Percentiles rank a stretch among this genome's conserved stretches.
Evolutionary conservation across 1,284 basidiomycete species (phyloP).

Genomic region (Fomitopsis palustris): DNA sequence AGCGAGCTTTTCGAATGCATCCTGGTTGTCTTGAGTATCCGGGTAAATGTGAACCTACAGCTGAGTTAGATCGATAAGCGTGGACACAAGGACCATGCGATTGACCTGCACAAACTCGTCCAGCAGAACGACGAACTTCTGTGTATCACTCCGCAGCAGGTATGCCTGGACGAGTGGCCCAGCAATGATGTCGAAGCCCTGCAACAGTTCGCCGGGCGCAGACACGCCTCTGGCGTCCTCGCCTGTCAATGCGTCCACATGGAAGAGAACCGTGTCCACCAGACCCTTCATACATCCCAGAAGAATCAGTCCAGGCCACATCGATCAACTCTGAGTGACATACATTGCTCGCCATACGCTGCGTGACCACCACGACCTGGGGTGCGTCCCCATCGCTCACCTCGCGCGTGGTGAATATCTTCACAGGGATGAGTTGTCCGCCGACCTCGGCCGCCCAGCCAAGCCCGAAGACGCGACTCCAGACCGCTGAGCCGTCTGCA

Average conservation of each 20-base stretch:
- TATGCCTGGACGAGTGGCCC: constrained; percentile 59
- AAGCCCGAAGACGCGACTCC: constrained; percentile 69
- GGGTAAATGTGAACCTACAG: constrained; percentile 63
- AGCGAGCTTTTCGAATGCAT: constrained; percentile 40
- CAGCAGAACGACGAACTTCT: constrained; percentile 55
- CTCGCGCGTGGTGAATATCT: constrained; percentile 50
- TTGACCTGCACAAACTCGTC: constrained; percentile 66
- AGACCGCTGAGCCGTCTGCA: constrained; percentile 70
- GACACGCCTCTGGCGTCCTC: constrained; percentile 40
- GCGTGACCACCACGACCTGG: constrained; percentile 61
- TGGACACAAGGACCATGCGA: constrained; percentile 6
- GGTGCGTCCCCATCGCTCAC: constrained; percentile 46
- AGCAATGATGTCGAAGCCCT: constrained; percentile 57
- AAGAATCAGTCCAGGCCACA: not conserved
- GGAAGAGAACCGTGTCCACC: constrained; percentile 72
- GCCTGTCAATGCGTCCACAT: constrained; percentile 78
- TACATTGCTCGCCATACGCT: constrained; percentile 60
- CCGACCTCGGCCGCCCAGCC: constrained; percentile 60
- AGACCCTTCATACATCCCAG: constrained; percentile 36
- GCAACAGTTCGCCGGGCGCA: constrained; percentile 33
- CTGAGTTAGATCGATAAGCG: not conserved
- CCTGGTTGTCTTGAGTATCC: constrained; percentile 40
- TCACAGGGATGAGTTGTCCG: constrained; percentile 50
- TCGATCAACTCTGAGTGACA: constrained; percentile 19
- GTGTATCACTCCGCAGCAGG: constrained; percentile 39